These are phyloP conservation scores for Cryptococcus maquisensis DNA, from an alignment of 1,284 basidiomycete species.

Conservation along the genomic window DNA sequence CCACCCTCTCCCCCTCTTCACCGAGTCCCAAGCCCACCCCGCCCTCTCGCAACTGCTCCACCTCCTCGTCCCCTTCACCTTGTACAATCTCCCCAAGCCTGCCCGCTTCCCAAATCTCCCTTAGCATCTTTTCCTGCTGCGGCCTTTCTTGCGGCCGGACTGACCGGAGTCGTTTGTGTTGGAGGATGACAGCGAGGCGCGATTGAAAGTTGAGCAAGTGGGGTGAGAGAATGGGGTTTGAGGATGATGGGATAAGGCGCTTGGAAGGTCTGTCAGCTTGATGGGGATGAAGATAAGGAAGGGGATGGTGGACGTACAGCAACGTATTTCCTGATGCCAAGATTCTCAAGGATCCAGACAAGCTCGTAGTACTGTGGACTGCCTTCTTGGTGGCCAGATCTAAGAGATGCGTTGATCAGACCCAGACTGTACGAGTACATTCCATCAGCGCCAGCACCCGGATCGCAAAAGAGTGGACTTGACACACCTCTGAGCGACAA, in stretches of 20 bases:
- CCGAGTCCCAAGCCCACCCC: not conserved
- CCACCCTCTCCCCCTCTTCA: not conserved
- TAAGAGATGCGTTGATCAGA: conserved; percentile 68
- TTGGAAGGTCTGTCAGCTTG: conserved; percentile 40
- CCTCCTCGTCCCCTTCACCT: not conserved
- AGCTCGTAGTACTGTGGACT: conserved; percentile 36
- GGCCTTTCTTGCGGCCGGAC: conserved; percentile 66
- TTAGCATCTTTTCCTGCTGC: conserved; percentile 60
- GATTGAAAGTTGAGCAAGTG: conserved; percentile 89
- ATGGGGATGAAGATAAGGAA: not conserved
- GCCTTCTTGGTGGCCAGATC: conserved; percentile 35
- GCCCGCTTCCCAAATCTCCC: conserved; percentile 66
- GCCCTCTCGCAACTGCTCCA: not conserved
- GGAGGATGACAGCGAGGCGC: conserved; percentile 74
- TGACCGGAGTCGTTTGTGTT: conserved; percentile 70
- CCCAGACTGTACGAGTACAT: conserved; percentile 65
- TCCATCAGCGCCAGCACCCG: not conserved
- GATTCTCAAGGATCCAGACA: conserved; percentile 57
- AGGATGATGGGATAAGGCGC: conserved; percentile 70
- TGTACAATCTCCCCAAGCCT: conserved; percentile 19
- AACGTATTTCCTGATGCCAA: conserved; percentile 78
- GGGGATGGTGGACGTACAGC: conserved; percentile 56
- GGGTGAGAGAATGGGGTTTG: conserved; percentile 73
- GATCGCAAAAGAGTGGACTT: conserved; percentile 24
- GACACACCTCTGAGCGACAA: conserved; percentile 83